phyloP scores from a whole-genome alignment of 83 land plant genomes.

The Picea engelmannii region DNA sequence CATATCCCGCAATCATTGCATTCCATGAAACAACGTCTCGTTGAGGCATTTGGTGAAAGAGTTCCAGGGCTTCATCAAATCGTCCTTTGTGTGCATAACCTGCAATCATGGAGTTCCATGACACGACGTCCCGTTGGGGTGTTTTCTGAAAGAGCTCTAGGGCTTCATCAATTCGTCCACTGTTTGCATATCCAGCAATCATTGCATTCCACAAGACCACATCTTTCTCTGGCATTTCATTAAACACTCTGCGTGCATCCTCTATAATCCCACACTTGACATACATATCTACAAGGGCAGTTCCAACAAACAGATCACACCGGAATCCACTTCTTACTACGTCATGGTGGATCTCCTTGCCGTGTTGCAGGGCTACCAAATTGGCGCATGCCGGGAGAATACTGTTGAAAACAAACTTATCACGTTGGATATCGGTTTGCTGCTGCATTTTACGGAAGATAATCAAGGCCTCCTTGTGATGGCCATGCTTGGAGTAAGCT shows the following conservation, averaged over 20 bases:
- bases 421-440: too few species aligned
- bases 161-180: not conserved
- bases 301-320: not conserved
- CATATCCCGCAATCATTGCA: slow-evolving; percentile 12
- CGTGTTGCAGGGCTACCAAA: too few species aligned
- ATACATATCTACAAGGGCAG: not conserved
- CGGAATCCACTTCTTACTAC: not conserved
- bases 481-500: too few species aligned
- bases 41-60: not conserved
- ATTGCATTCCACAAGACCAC: slow-evolving; percentile 3
- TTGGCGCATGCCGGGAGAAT: too few species aligned
- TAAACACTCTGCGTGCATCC: not conserved
- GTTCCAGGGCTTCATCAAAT: not conserved
- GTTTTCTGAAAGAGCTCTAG: not conserved
- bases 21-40: slow-evolving; percentile 11
- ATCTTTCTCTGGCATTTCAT: not conserved
- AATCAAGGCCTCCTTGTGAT: too few species aligned
- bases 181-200: not conserved
- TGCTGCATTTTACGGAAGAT: too few species aligned
- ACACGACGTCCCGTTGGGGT: not conserved
- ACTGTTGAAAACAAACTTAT: too few species aligned
- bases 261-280: too few species aligned
- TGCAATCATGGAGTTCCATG: not conserved
- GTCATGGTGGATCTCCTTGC: too few species aligned
- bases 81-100: not conserved